Evolutionary conservation across 371 early-diverging fungal species (phyloP).

Genomic region (Mycotypha africana): DNA sequence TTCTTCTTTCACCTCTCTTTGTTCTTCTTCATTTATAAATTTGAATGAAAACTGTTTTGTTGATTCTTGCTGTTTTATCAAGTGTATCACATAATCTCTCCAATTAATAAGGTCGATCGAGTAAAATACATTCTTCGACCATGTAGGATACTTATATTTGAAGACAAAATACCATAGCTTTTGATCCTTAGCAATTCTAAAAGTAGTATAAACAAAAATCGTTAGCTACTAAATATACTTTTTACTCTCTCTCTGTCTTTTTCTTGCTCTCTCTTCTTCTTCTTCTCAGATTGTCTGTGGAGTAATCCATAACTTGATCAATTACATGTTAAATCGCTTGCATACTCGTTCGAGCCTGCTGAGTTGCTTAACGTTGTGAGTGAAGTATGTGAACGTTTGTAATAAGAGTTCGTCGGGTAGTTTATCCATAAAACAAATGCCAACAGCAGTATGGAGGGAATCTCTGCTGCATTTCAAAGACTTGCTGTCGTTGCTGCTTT

Average conservation of each 20-base stretch:
- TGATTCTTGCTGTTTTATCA: slow-evolving; percentile 17
- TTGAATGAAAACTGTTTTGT: slow-evolving; percentile 14
- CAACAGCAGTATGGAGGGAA: too few species aligned
- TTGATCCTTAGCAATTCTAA: slow-evolving; percentile 17
- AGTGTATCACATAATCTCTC: slow-evolving; percentile 23
- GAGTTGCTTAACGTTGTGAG: slow-evolving; percentile 2
- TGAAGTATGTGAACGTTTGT: slow-evolving; percentile 9
- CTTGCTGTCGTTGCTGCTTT: too few species aligned
- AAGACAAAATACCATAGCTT: slow-evolving; percentile 23
- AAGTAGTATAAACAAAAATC: not conserved
- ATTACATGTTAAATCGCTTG: slow-evolving; percentile 4
- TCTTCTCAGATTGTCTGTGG: too few species aligned
- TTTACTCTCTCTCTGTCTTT: too few species aligned
- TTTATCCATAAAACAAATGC: too few species aligned
- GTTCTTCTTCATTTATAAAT: slow-evolving; percentile 16
- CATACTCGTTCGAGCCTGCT: not conserved
- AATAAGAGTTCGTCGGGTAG: slow-evolving; percentile 26
- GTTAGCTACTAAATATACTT: too few species aligned
- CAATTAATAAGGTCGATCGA: slow-evolving; percentile 13
- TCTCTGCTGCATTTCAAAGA: too few species aligned
- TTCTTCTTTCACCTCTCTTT: too few species aligned
- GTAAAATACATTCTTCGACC: slow-evolving; percentile 17
- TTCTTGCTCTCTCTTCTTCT: too few species aligned
- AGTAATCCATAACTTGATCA: not conserved
- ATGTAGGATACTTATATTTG: slow-evolving; percentile 11